Evolutionary conservation across 768 basidiomycete genomes (phyloP).

Genomic region (Mycena capillaripes): DNA sequence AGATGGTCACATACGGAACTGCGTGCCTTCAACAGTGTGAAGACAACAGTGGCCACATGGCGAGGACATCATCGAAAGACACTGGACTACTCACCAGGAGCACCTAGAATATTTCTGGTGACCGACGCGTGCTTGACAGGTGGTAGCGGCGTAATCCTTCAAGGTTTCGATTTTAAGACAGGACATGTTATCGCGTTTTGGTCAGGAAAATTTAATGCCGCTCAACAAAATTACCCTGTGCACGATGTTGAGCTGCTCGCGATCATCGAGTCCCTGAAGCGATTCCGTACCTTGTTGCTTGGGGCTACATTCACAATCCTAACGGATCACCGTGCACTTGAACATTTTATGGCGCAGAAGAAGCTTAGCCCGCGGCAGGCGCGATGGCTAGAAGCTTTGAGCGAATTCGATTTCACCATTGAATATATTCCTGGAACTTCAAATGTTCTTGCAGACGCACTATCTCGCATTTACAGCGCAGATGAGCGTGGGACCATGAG

Average conservation of each 20-base stretch:
- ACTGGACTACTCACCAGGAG: conserved; percentile 36
- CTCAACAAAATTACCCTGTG: conserved; percentile 54
- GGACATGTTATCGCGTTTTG: conserved; percentile 50
- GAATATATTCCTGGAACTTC: conserved; percentile 40
- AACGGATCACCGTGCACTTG: conserved; percentile 49
- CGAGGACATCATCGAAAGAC: conserved; percentile 40
- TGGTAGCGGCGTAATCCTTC: conserved; percentile 43
- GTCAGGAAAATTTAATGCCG: conserved; percentile 51
- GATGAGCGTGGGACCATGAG: conserved; percentile 30
- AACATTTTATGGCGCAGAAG: conserved; percentile 47
- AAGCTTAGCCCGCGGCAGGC: conserved; percentile 51
- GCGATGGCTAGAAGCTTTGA: conserved; percentile 51
- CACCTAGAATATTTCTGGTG: conserved; percentile 44
- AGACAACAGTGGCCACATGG: conserved; percentile 36
- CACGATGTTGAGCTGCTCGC: conserved; percentile 53
- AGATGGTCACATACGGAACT: conserved; percentile 47
- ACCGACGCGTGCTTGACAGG: conserved; percentile 50
- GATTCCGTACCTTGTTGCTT: conserved; percentile 46
- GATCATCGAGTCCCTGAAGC: conserved; percentile 50
- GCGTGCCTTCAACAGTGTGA: conserved; percentile 53
- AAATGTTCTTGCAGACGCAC: conserved; percentile 49
- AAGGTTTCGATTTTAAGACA: conserved; percentile 40
- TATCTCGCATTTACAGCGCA: conserved; percentile 41
- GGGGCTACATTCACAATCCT: conserved; percentile 47
- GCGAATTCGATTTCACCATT: conserved; percentile 34